A percentile compares a stretch with the other conserved stretches of the same genome.
Evolutionary conservation across 2,329 filamentous ascomycete species (phyloP).

Genomic region (Colletotrichum viniferum): DNA sequence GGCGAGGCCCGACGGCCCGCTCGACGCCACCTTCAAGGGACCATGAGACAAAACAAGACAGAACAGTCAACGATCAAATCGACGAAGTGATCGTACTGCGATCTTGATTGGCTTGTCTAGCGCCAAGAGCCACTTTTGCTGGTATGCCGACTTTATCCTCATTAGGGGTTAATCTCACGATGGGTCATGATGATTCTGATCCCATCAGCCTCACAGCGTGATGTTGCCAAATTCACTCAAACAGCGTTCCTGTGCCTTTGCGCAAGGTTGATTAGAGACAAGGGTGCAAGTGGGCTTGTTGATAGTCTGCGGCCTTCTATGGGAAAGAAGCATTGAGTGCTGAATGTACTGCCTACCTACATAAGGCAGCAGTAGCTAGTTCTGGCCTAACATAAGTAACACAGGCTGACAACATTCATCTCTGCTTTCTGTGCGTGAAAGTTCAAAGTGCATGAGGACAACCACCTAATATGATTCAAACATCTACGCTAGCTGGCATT

Average conservation of each 20-base stretch:
- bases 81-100: neutral
- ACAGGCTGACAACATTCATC: neutral
- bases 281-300: too few relatives aligned
- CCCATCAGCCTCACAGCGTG: neutral
- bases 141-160: accelerated
- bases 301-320: too few relatives aligned
- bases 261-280: neutral
- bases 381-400: neutral
- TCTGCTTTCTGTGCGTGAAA: neutral
- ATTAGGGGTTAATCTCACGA: neutral
- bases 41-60: neutral
- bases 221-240: neutral
- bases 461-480: neutral
- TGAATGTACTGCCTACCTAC: too few relatives aligned
- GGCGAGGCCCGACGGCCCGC: neutral
- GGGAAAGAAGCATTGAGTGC: too few relatives aligned
- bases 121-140: neutral
- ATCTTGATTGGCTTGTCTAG: neutral
- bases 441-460: neutral
- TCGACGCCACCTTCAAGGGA: neutral
- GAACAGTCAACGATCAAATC: accelerated
- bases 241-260: neutral
- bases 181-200: neutral
- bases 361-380: neutral
- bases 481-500: neutral